phyloP scores from a whole-genome alignment of 2,329 filamentous ascomycete species.

The Epichloe elymi region DNA sequence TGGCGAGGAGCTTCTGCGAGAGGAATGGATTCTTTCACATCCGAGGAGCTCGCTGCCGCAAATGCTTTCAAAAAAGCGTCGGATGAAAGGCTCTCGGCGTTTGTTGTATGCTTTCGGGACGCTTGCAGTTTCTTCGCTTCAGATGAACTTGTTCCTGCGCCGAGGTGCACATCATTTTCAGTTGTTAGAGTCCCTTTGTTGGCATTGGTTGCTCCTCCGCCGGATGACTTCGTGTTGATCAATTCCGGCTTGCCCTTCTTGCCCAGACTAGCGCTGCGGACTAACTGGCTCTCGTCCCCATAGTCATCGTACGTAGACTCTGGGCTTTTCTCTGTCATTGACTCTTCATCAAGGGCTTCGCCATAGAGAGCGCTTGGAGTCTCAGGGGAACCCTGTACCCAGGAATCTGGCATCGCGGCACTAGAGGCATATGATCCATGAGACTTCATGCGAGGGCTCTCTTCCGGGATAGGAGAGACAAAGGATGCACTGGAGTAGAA shows the following conservation, averaged over 20 bases:
- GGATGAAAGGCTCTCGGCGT: conserved; percentile 20
- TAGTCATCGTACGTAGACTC: conserved; percentile 31
- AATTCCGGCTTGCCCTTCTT: conserved; percentile 46
- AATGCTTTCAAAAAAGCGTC: conserved; percentile 38
- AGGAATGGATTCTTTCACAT: conserved; percentile 22
- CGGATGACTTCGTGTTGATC: conserved; percentile 25
- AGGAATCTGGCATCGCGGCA: conserved; percentile 56
- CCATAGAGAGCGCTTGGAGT: conserved; percentile 29
- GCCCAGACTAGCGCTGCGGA: conserved; percentile 48
- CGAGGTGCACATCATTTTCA: conserved; percentile 32
- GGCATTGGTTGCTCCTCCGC: conserved; percentile 5
- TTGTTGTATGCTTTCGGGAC: conserved; percentile 8
- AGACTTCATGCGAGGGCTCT: conserved; percentile 43
- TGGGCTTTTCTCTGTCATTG: conserved; percentile 30
- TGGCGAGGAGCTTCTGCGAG: conserved; percentile 16
- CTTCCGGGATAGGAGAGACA: conserved; percentile 66
- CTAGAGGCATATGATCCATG: conserved; percentile 59
- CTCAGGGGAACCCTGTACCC: conserved; percentile 37
- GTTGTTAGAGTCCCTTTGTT: conserved; percentile 25
- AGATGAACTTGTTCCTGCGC: conserved; percentile 33
- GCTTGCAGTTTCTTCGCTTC: conserved; percentile 17
- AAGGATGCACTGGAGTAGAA: conserved; percentile 54
- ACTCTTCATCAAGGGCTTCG: conserved; percentile 39
- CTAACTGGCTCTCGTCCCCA: conserved; percentile 43
- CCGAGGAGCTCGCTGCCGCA: conserved; percentile 33